phyloP scores from a whole-genome alignment of 768 basidiomycete genomes.

The Amanita muscaria region DNA sequence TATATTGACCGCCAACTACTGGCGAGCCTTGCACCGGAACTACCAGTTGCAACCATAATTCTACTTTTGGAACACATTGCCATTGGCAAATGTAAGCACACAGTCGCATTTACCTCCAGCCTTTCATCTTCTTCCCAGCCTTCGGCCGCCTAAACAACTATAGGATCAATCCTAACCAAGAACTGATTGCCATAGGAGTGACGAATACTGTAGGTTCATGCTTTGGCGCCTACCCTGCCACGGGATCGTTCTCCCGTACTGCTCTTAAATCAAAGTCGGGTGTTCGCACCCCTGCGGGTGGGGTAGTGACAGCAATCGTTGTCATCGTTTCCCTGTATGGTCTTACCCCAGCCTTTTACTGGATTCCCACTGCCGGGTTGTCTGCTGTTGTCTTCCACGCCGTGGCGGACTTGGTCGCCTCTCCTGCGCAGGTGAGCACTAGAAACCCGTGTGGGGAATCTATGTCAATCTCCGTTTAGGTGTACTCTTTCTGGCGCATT shows the following conservation, averaged over 20 bases:
- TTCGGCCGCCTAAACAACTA: conserved; percentile 95
- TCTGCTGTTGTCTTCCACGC: conserved; percentile 94
- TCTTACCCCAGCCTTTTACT: conserved; percentile 86
- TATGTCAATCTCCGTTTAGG: no score
- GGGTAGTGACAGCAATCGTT: conserved; percentile 74
- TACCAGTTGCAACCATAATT: conserved; percentile 84
- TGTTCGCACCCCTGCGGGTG: conserved; percentile 91
- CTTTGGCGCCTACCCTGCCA: conserved; percentile 92
- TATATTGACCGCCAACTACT: conserved; percentile 39
- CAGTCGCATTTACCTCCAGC: no score
- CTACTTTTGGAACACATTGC: conserved; percentile 93
- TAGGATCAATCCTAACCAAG: conserved; percentile 90
- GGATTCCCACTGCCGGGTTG: conserved; percentile 76
- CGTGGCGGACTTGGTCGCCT: conserved; percentile 79
- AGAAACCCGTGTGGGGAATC: conserved; percentile 1
- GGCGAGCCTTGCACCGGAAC: conserved; percentile 57
- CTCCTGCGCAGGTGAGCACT: conserved; percentile 48
- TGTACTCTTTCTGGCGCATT: conserved; percentile 89
- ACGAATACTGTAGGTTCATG: conserved; percentile 86
- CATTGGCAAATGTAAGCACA: conserved; percentile 88
- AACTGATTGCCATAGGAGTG: conserved; percentile 95
- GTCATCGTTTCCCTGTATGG: conserved; percentile 95
- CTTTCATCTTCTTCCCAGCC: conserved; percentile 36
- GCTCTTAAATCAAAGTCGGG: conserved; percentile 95
- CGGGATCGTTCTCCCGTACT: conserved; percentile 97